Evolutionary conservation across 768 basidiomycete genomes (phyloP), one percentile per base, ranked within the genome.

Genomic region (Filobasidium floriforme): DNA sequence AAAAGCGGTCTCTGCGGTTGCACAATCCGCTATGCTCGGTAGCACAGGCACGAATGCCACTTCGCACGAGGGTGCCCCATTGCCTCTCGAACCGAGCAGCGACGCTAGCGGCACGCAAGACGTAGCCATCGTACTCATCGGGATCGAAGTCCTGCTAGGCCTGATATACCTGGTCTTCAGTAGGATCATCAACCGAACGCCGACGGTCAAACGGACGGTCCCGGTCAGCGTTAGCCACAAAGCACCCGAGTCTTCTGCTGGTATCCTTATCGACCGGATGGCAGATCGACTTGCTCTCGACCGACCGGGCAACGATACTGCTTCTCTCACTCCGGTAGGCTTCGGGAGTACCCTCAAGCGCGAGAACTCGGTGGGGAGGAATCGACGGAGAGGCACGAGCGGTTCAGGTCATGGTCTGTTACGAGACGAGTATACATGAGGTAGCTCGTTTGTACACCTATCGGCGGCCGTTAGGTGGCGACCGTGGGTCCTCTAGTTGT

Each of bases 341-440:
- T 57, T 57, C 26, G 54, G 54, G 54, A 57, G 46, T 22, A 49
- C 46, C 18, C 46, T 49, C 46, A 49, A 49, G 12, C 54, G 54
- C 15, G 54, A 57, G 15, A 28, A 22, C 6, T 57, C 54, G 7
- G 6, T 57, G 15, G 54, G 54, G 26, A 24, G 54, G 15, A 57
- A 57, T 15, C 54, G 54, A 6, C 15, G 54, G 15, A 2, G 29
- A 7, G 54, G 54, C 54, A 15, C 15, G 26, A 57, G 54, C 26
- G 54, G 24, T 1, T 57, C 54, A 7, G 54, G 54, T 24, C 54
- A 24, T 57, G 54, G 54, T 19, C 29, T 57, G 22, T 6, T 22
- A 18, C 46, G 46, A 49, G 46, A 49, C 46, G 46, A 18, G 22
- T 49, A 49, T 49, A 18, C 46, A 6, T 49, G 12, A 49, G 46